These are phyloP conservation scores for Chrysosporium keratinophilum DNA, from an alignment of 2,329 filamentous ascomycete species.

Conservation along the genomic window DNA sequence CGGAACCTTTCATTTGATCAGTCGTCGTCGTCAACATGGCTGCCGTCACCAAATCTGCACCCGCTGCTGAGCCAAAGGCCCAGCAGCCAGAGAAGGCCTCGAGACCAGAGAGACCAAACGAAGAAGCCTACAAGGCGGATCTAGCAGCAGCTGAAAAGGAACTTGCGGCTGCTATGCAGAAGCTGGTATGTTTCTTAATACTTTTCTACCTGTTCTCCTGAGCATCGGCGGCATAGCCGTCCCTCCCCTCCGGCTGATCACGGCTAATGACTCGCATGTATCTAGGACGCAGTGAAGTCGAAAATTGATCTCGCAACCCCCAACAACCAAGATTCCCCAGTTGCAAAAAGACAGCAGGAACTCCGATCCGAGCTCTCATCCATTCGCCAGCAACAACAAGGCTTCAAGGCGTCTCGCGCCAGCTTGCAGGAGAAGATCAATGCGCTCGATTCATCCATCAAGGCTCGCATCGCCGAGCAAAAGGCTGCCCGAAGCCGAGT, in stretches of 20 bases:
- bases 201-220: not conserved
- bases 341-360: constrained; percentile 73
- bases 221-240: not conserved
- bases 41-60: constrained; percentile 22
- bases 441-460: constrained; percentile 78
- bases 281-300: constrained; percentile 75
- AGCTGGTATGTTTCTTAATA: constrained; percentile 43
- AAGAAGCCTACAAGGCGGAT: constrained; percentile 68
- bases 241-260: constrained; percentile 7
- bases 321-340: constrained; percentile 70
- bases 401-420: constrained; percentile 70
- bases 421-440: constrained; percentile 83
- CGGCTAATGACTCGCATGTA: not conserved
- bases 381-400: constrained; percentile 78
- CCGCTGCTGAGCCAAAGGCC: constrained; percentile 31
- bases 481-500: constrained; percentile 74
- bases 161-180: constrained; percentile 64
- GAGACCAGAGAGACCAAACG: constrained; percentile 79
- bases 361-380: constrained; percentile 70
- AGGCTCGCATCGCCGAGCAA: constrained; percentile 73
- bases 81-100: constrained; percentile 19
- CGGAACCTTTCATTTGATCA: not conserved
- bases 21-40: constrained; percentile 34
- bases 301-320: constrained; percentile 78
- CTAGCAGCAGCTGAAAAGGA: constrained; percentile 79